These are phyloP conservation scores for Erodium chrysanthum DNA, from an alignment of 441 rosid genomes.

Conservation along the genomic window DNA sequence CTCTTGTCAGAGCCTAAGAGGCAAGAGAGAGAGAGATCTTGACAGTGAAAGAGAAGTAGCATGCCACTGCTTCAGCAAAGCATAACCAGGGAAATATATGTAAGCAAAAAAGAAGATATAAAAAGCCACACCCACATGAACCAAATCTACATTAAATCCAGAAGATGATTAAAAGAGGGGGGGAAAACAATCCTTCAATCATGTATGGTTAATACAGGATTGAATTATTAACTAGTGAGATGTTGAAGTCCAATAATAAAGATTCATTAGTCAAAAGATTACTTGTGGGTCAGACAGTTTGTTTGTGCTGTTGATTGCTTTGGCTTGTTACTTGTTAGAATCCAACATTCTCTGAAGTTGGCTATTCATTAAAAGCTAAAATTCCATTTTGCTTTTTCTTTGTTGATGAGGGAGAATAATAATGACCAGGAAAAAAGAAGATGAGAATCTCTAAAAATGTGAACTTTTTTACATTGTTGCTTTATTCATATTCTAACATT, in stretches of 20 bases:
- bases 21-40: conserved; percentile 24
- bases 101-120: neutral
- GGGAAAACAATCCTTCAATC: neutral
- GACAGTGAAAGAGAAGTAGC: conserved; percentile 29
- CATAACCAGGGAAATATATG: neutral
- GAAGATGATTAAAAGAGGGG: neutral
- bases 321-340: neutral
- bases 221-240: neutral
- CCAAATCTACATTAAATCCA: conserved; percentile 1
- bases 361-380: conserved; percentile 33
- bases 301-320: too few species aligned
- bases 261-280: neutral
- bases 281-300: neutral
- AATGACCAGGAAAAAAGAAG: neutral
- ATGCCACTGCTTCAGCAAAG: conserved; percentile 2
- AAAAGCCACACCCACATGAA: neutral
- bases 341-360: conserved; percentile 29
- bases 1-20: conserved; percentile 34
- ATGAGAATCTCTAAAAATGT: neutral
- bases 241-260: neutral
- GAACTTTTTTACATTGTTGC: neutral
- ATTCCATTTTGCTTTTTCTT: conserved; percentile 5
- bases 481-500: neutral
- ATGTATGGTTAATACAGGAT: neutral
- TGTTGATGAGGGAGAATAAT: neutral